Evolutionary conservation across 2,329 filamentous ascomycete species (phyloP).

Genomic region (Sodiomyces alkalinus): DNA sequence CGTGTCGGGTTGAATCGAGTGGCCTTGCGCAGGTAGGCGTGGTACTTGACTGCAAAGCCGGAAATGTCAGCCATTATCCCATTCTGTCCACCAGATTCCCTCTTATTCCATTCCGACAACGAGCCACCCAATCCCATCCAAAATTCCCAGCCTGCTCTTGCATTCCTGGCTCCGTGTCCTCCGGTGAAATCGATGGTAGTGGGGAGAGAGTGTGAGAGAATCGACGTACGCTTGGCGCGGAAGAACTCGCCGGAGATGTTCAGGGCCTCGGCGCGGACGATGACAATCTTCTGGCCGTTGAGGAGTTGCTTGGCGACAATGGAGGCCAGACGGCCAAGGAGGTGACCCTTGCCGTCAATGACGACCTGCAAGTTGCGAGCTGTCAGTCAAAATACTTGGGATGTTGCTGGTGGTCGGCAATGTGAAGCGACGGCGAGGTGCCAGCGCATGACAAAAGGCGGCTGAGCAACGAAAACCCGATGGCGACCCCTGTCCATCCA

Average conservation of each 20-base stretch:
- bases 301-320: constrained; percentile 99
- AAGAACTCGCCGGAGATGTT: constrained; percentile 99
- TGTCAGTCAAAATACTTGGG: no score
- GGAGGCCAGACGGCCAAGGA: constrained; percentile 95
- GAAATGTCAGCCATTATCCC: constrained; percentile 1
- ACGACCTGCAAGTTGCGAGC: constrained; percentile 77
- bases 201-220: no score
- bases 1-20: constrained; percentile 99
- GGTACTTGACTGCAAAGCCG: constrained; percentile 82
- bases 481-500: no score
- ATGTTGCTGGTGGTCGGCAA: constrained; percentile 17
- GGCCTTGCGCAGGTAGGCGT: constrained; percentile 99
- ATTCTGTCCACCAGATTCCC: constrained; percentile 4
- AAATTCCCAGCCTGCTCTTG: no score
- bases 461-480: no score
- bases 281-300: constrained; percentile 97
- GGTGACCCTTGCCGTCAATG: constrained; percentile 99
- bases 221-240: constrained; percentile 94
- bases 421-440: no score
- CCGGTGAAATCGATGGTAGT: no score
- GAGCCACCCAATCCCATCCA: constrained; percentile 1
- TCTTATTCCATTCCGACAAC: no score
- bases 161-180: no score
- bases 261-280: constrained; percentile 96
- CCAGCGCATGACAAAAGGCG: background rate